Conservation (phyloP, 768 basidiomycete genomes). For the Phylloporus sp. region DNA sequence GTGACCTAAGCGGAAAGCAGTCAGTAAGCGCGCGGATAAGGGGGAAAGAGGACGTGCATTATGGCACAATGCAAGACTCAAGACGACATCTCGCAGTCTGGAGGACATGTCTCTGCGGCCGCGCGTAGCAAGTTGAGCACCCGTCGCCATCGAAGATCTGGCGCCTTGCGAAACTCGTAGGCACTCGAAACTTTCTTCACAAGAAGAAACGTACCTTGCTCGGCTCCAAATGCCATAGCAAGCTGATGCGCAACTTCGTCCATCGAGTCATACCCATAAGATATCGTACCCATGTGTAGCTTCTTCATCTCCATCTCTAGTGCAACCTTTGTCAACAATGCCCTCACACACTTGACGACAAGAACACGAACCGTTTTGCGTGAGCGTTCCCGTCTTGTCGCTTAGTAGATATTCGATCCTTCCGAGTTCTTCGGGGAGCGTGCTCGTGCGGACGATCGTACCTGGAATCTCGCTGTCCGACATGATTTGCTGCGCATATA, state of each 20-base stretch:
- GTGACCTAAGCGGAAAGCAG: conserved; percentile 68
- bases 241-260: conserved; percentile 95
- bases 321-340: not conserved
- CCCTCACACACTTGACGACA: not conserved
- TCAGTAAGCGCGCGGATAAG: not conserved
- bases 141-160: conserved; percentile 60
- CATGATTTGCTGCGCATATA: conserved; percentile 95
- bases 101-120: conserved; percentile 94
- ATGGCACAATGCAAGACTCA: conserved; percentile 92
- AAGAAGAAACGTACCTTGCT: conserved; percentile 39
- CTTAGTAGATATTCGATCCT: conserved; percentile 93
- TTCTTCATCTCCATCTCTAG: conserved; percentile 99
- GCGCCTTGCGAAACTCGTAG: conserved; percentile 33
- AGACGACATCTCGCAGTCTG: conserved; percentile 84
- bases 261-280: conserved; percentile 97
- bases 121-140: conserved; percentile 75
- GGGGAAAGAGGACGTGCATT: conserved; percentile 53
- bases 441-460: conserved; percentile 96
- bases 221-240: conserved; percentile 73
- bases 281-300: conserved; percentile 97
- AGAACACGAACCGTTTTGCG: conserved; percentile 76
- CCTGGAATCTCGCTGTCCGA: conserved; percentile 87
- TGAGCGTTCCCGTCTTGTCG: conserved; percentile 97
- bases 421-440: conserved; percentile 93
- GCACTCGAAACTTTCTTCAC: not conserved